phyloP scores from a whole-genome alignment of 179 eudicot genomes.

The Silene coronaria region DNA sequence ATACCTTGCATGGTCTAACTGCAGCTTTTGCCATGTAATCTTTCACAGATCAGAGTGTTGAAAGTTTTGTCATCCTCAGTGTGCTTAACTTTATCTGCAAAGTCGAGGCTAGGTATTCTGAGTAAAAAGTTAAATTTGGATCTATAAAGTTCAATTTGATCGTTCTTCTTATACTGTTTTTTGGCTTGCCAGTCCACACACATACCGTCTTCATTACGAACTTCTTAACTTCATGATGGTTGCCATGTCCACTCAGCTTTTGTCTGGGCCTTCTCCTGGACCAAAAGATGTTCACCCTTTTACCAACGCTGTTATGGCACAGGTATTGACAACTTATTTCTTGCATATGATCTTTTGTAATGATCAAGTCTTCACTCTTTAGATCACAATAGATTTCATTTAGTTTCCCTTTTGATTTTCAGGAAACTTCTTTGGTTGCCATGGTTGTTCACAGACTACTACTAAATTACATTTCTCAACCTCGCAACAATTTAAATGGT shows the following conservation, averaged over 20 bases:
- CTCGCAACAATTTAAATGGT: conserved; percentile 35
- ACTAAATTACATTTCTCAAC: conserved; percentile 58
- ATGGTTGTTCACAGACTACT: conserved; percentile 62
- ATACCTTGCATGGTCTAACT: background rate
- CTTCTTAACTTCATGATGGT: conserved; percentile 81
- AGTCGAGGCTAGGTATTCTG: conserved; percentile 70
- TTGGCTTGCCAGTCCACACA: conserved; percentile 50
- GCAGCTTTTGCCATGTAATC: background rate
- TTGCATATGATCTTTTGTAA: background rate
- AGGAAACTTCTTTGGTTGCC: conserved; percentile 66
- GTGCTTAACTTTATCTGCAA: conserved; percentile 63
- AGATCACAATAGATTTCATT: conserved; percentile 8
- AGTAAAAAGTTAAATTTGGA: background rate
- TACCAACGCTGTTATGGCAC: conserved; percentile 70
- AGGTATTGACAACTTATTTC: conserved; percentile 38
- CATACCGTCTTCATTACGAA: conserved; percentile 75
- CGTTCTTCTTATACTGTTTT: conserved; percentile 27
- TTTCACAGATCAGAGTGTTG: conserved; percentile 55
- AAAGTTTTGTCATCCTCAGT: conserved; percentile 44
- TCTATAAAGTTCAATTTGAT: background rate
- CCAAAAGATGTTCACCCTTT: conserved; percentile 73
- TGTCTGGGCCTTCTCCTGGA: conserved; percentile 78
- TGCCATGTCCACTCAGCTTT: conserved; percentile 94
- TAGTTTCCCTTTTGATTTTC: conserved; percentile 24
- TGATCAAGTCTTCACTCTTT: background rate